phyloP scores from a whole-genome alignment of 768 basidiomycete genomes.

The Crucibulum laeve region DNA sequence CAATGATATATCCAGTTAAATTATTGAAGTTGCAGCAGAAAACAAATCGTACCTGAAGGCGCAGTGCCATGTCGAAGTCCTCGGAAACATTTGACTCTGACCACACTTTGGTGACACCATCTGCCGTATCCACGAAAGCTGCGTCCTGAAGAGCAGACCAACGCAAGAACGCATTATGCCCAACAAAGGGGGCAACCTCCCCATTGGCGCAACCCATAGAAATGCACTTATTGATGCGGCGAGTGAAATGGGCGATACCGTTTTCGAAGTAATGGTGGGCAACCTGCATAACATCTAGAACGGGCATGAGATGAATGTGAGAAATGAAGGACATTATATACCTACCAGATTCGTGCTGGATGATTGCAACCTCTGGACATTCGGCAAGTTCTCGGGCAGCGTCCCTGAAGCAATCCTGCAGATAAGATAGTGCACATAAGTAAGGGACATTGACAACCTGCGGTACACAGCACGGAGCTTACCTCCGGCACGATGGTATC shows the following conservation, averaged over 20 bases:
- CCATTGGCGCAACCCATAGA: constrained; percentile 79
- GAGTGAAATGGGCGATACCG: constrained; percentile 84
- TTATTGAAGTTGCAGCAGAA: not conserved
- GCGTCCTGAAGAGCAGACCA: constrained; percentile 91
- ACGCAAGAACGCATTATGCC: constrained; percentile 85
- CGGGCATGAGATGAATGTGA: constrained; percentile 1
- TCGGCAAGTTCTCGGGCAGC: constrained; percentile 82
- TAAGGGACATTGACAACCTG: not conserved
- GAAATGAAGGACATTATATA: constrained; percentile 1
- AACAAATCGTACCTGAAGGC: constrained; percentile 39
- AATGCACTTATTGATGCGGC: constrained; percentile 80
- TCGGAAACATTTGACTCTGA: constrained; percentile 80
- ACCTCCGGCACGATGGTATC: constrained; percentile 78
- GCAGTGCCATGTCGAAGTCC: constrained; percentile 78
- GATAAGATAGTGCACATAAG: not conserved
- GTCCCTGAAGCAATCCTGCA: constrained; percentile 81
- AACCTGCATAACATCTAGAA: constrained; percentile 84
- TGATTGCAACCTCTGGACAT: constrained; percentile 81
- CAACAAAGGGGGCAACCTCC: constrained; percentile 80
- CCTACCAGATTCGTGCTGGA: constrained; percentile 83
- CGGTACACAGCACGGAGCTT: not conserved
- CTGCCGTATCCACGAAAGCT: constrained; percentile 63
- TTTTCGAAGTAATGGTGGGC: constrained; percentile 90
- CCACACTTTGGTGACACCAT: constrained; percentile 73
- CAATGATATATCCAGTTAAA: constrained; percentile 1